Evolutionary conservation across 2,329 filamentous ascomycete species (phyloP), one percentile per base, ranked within the genome.

Genomic region (Pleoardoris graminearum): DNA sequence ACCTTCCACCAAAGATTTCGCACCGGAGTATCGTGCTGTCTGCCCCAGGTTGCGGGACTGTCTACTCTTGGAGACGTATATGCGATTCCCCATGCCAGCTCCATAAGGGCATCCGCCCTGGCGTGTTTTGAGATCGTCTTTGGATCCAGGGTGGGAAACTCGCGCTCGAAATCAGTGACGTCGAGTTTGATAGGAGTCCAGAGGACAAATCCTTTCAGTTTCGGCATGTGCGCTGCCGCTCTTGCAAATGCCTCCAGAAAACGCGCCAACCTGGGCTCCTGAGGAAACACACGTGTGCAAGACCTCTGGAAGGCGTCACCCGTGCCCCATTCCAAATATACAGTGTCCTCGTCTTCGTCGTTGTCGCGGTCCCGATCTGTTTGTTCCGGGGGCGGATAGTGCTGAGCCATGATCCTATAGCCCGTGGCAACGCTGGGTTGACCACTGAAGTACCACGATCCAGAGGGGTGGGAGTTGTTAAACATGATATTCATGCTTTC

Each of bases 371-470:
- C n/a, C n/a, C n/a, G n/a, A n/a, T n/a, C n/a, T n/a, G n/a, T n/a
- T n/a, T n/a, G n/a, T n/a, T n/a, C n/a, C n/a, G n/a, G n/a, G n/a
- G 60, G 60, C 27, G 58, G 59, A 22, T 61, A 61, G 7, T 42
- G 52, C 12, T 42, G 32, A 17, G 45, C 23, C 12, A 37, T 50
- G 35, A 55, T 37, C n/a, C n/a, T n/a, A n/a, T 37, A 37, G 19
- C 12, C 35, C 6, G 35, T 19, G 7, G n/a, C 12, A 23, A 23
- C 16, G 3, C 37, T 25, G 8, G 37, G 19, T 17, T 39, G 19
- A 12, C 10, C 66, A 23, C 10, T 25, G 21, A 39, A 39, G 12
- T 39, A 39, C 37, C 37, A 39, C 5, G 37, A 39, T 4, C 37
- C 37, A 4, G 37, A 39, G 23, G 37, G 37, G 21, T 39, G 21